A percentile compares a stretch with the other conserved stretches of the same genome.
phyloP scores from a whole-genome alignment of 2,329 filamentous ascomycete genomes.

The Talaromyces pinophilus region DNA sequence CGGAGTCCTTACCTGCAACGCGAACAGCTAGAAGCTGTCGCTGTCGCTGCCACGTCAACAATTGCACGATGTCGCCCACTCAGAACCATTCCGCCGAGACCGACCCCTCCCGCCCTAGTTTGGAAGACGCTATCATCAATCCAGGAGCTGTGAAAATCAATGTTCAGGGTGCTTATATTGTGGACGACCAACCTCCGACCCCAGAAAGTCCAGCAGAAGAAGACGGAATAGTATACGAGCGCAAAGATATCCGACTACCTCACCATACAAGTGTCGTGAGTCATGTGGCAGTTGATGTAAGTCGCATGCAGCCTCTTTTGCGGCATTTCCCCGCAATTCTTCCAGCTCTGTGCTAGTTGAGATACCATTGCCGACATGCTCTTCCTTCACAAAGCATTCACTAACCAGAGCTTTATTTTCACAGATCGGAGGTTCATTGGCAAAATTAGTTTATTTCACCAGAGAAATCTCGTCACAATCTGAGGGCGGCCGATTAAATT shows the following conservation, averaged over 20 bases:
- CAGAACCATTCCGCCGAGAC: slow-evolving; percentile 28
- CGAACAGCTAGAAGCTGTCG: slow-evolving; percentile 9
- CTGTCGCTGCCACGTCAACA: background rate
- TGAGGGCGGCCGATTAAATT: slow-evolving; percentile 87
- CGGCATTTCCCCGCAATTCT: slow-evolving; percentile 36
- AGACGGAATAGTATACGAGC: slow-evolving; percentile 67
- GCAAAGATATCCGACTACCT: slow-evolving; percentile 90
- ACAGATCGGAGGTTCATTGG: slow-evolving; percentile 91
- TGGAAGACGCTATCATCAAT: slow-evolving; percentile 55
- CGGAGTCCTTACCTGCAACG: background rate
- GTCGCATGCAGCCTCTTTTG: slow-evolving; percentile 39
- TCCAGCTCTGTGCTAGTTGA: background rate
- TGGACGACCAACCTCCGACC: slow-evolving; percentile 69
- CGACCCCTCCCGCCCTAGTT: slow-evolving; percentile 29
- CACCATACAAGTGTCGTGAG: slow-evolving; percentile 94
- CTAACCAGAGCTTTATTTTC: background rate
- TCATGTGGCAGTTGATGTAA: slow-evolving; percentile 93
- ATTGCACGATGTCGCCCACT: slow-evolving; percentile 35
- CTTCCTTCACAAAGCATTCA: background rate
- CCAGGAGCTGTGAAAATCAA: slow-evolving; percentile 85
- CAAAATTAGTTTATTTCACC: slow-evolving; percentile 97
- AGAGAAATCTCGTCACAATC: slow-evolving; percentile 77
- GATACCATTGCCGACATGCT: background rate
- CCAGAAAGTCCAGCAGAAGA: slow-evolving; percentile 53
- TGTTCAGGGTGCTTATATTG: slow-evolving; percentile 93